phyloP scores from a whole-genome alignment of 75 land plant genomes.

The Selaginella tamariscina region DNA sequence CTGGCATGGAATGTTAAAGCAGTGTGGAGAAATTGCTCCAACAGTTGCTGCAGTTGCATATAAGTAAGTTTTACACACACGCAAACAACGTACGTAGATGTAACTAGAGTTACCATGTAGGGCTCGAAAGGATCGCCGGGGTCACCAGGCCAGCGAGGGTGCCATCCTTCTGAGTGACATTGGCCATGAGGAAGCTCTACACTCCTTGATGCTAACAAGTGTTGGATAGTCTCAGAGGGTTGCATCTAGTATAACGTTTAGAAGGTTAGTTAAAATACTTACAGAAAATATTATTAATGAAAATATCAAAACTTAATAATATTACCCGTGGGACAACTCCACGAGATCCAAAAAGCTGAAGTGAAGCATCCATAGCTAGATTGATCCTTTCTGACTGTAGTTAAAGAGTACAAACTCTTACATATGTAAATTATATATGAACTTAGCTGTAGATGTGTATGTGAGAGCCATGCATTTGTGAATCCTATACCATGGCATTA shows the following conservation, averaged over 20 bases:
- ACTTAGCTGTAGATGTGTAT: no score
- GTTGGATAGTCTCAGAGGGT: background rate
- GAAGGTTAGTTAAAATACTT: no score
- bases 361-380: slow-evolving; percentile 30
- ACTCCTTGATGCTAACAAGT: slow-evolving; percentile 12
- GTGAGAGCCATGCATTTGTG: no score
- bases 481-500: slow-evolving; percentile 15
- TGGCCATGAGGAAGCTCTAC: background rate
- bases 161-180: slow-evolving; percentile 25
- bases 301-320: no score
- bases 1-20: slow-evolving; percentile 20
- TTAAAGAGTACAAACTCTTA: background rate
- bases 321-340: slow-evolving; percentile 21
- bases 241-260: background rate
- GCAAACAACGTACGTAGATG: no score
- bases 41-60: slow-evolving; percentile 20
- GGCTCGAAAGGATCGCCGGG: slow-evolving; percentile 34
- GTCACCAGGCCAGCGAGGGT: slow-evolving; percentile 35
- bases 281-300: no score
- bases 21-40: slow-evolving; percentile 19
- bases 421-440: no score
- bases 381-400: slow-evolving; percentile 26
- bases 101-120: slow-evolving; percentile 15
- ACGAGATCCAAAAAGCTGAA: slow-evolving; percentile 21
- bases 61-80: background rate